Base-by-base conservation (phyloP, 495 filamentous ascomycete species). In the Diplogelasinospora grovesii region DNA sequence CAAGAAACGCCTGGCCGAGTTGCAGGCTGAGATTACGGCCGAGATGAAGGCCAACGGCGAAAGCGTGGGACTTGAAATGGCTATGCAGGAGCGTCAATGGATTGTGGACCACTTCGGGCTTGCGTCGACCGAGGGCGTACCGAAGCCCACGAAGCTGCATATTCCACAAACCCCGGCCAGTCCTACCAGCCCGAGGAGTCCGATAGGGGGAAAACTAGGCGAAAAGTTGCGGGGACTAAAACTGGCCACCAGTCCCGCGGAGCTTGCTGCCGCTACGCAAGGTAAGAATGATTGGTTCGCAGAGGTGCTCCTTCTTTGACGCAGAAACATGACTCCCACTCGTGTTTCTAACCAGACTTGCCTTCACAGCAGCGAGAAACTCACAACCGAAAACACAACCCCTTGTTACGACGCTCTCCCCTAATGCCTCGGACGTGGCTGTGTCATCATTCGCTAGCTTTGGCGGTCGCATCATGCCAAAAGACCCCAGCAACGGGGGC, bases 11-110 rank as follows among this genome's bases (percentile, higher is more conserved):
- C 64, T 90, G 16, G 77, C 74, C 16, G 79, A 82, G 18, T 62
- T 89, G 11, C 74, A 85, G n/a, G 65, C 69, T 21, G 85, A 93
- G 63, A 86, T 90, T 39, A 70, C 55, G 1, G 56, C 61, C 3
- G 81, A 85, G 54, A 73, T 76, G 48, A 60, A 59, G 48, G 69
- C 62, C 19, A 90, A 90, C 55, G 75, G 70, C 20, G 86, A 89
- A 55, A 81, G 85, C 22, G 74, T 93, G 16, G 86, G 82, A 3
- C 62, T 89, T 32, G 77, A 83, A 48, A 89, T 93, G 84, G 84
- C 82, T 1, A 52, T 83, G 22, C 76, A 84, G 38, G 86, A 93
- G 57, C 83, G 81, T 45, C 76, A 81, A 41, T 89, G 85, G 85
- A 83, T 93, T 27, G 78, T 86, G 56, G 61, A 75, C 21, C 83